phyloP scores from a whole-genome alignment of 352 stramenopile species.

The Blastocystis sp. region DNA sequence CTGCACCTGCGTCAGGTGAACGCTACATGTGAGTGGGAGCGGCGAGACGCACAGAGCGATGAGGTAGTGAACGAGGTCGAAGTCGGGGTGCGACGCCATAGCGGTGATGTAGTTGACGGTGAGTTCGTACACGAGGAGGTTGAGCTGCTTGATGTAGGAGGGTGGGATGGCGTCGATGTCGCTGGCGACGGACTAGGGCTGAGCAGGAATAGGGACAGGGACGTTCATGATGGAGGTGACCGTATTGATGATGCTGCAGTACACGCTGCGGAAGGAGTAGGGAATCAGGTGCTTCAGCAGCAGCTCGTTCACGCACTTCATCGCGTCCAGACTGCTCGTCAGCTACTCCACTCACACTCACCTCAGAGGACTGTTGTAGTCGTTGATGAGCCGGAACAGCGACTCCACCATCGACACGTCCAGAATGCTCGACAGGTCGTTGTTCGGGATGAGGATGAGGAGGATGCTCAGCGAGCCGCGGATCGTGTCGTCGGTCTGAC shows the following conservation, averaged over 20 bases:
- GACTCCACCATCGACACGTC: conserved; percentile 24
- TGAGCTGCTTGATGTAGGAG: conserved; percentile 41
- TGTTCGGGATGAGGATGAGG: conserved; percentile 43
- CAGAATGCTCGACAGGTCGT: conserved; percentile 44
- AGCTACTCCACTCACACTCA: not conserved
- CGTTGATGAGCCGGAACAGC: conserved; percentile 53
- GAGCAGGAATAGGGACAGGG: not conserved
- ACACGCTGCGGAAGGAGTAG: conserved; percentile 30
- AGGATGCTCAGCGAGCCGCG: conserved; percentile 11
- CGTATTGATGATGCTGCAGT: conserved; percentile 32
- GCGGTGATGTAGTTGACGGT: conserved; percentile 29
- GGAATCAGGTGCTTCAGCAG: conserved; percentile 60
- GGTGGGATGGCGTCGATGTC: not conserved
- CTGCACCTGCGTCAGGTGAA: conserved; percentile 34
- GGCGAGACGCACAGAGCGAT: not conserved
- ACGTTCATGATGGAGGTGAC: conserved; percentile 30
- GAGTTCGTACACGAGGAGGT: conserved; percentile 39
- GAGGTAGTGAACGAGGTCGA: conserved; percentile 7
- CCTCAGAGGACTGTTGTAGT: conserved; percentile 47
- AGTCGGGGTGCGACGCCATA: conserved; percentile 4
- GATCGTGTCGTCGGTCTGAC: not conserved
- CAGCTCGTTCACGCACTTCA: conserved; percentile 66
- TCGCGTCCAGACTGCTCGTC: conserved; percentile 28
- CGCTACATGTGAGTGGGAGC: not conserved
- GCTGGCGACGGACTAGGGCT: not conserved